Conservation (phyloP, 768 basidiomycete genomes). For the Tulasnella sp. region DNA sequence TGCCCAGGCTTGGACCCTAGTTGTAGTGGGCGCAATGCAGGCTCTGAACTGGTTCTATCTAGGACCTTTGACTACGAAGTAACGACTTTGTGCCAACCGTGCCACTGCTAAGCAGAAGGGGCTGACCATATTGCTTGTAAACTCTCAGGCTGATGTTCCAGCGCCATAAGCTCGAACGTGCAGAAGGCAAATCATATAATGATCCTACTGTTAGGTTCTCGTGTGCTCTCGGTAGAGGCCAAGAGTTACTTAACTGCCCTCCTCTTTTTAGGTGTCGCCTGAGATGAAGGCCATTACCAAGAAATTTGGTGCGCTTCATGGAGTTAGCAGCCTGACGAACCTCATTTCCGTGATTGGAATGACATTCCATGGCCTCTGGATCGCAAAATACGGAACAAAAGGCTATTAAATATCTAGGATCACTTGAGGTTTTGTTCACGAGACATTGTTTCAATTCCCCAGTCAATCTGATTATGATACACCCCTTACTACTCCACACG, state of each 20-base stretch:
- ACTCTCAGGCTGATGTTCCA: conserved; percentile 64
- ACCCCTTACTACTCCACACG: conserved; percentile 33
- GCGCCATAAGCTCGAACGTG: conserved; percentile 68
- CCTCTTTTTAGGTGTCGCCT: conserved; percentile 52
- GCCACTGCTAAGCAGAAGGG: conserved; percentile 19
- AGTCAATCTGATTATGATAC: neutral
- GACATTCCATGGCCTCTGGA: conserved; percentile 67
- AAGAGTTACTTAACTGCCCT: conserved; percentile 20
- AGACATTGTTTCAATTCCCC: neutral
- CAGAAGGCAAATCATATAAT: conserved; percentile 63
- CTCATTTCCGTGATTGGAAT: conserved; percentile 57
- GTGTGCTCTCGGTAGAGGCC: neutral
- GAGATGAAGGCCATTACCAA: conserved; percentile 67
- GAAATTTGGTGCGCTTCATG: conserved; percentile 64
- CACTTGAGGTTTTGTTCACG: neutral
- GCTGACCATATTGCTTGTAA: neutral
- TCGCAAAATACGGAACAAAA: conserved; percentile 43
- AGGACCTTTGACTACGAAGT: conserved; percentile 68
- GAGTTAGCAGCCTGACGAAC: conserved; percentile 65
- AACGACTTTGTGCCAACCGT: conserved; percentile 32
- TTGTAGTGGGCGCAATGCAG: conserved; percentile 48
- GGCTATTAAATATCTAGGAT: neutral
- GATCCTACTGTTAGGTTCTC: conserved; percentile 55
- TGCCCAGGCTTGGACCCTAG: conserved; percentile 59
- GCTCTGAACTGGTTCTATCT: conserved; percentile 63